Evolutionary conservation across 352 stramenopile genomes (phyloP), one percentile per base, ranked within the genome.

Genomic region (Sclerospora graminicola): DNA sequence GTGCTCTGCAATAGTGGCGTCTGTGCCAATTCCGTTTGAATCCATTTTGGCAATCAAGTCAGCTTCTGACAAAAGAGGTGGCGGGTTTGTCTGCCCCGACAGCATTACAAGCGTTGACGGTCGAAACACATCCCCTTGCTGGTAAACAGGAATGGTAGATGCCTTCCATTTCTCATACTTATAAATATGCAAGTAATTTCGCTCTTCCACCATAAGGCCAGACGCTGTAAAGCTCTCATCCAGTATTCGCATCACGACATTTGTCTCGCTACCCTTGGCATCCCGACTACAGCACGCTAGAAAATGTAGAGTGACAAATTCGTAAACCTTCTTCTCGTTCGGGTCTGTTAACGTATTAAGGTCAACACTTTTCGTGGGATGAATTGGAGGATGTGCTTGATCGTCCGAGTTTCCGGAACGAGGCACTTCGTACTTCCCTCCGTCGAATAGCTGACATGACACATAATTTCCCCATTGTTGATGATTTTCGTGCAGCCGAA

Each of bases 301-400:
- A 57, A 99, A 99, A 61, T 99, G 96, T 32, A 96, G 90, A 27
- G 86, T 63, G 9, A 99, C 81, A 19, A 99, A 89, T 54, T 97
- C 94, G 63, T 99, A 99, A 32, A 99, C 70, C 38, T 90, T 95
- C 48, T 88, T 80, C 63, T 98, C 89, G 14, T 74, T 82, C 0
- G 73, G 57, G 57, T 97, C 83, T 15, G 49, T 60, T 39, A 90
- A 72, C 21, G 63, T 82, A 48, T 51, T 60, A 24, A 84, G 45
- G 16, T 66, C 54, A 30, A 98, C 83, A 29, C 77, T 88, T 64
- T 98, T 98, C 6, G 93, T 98, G 8, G 97, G 96, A 48, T 98
- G 96, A 64, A 99, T 99, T 4, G 97, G 96, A 36, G 97, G 96
- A 66, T 99, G 97, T 0, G 91, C 93, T 49, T 98, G 89, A 48